These are phyloP conservation scores for Hypsizygus ulmarius DNA, from an alignment of 1,284 basidiomycete species.

Conservation along the genomic window DNA sequence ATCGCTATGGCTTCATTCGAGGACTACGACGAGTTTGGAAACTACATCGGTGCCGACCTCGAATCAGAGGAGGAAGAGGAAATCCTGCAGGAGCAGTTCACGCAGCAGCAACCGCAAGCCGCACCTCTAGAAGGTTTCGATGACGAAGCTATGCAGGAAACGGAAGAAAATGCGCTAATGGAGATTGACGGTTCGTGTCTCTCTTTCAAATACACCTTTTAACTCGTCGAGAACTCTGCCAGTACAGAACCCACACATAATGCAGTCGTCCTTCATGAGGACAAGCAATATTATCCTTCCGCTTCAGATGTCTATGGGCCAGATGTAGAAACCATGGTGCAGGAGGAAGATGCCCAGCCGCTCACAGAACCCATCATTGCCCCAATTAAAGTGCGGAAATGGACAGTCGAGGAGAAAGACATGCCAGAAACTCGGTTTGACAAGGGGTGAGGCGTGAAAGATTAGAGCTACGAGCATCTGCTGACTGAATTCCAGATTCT, in stretches of 20 bases:
- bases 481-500: slow-evolving; percentile 56
- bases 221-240: slow-evolving; percentile 18
- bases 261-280: slow-evolving; percentile 92
- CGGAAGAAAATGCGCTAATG: slow-evolving; percentile 68
- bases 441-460: slow-evolving; percentile 66
- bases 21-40: slow-evolving; percentile 91
- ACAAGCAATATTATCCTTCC: slow-evolving; percentile 97
- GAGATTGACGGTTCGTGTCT: slow-evolving; percentile 70
- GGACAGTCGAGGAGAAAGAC: slow-evolving; percentile 89
- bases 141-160: slow-evolving; percentile 55
- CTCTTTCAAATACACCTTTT: slow-evolving; percentile 17
- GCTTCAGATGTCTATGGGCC: slow-evolving; percentile 91
- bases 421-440: slow-evolving; percentile 93
- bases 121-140: slow-evolving; percentile 76
- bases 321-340: slow-evolving; percentile 94
- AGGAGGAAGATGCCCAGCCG: slow-evolving; percentile 97
- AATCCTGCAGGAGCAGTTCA: slow-evolving; percentile 48
- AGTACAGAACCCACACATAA: slow-evolving; percentile 69
- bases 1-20: slow-evolving; percentile 72
- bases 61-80: slow-evolving; percentile 85
- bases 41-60: slow-evolving; percentile 92
- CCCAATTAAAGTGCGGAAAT: slow-evolving; percentile 91
- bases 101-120: slow-evolving; percentile 35
- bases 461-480: slow-evolving; percentile 5
- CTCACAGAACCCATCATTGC: slow-evolving; percentile 95